Conservation (phyloP, 1,284 basidiomycete genomes). For the Ustilago shanxiensis region DNA sequence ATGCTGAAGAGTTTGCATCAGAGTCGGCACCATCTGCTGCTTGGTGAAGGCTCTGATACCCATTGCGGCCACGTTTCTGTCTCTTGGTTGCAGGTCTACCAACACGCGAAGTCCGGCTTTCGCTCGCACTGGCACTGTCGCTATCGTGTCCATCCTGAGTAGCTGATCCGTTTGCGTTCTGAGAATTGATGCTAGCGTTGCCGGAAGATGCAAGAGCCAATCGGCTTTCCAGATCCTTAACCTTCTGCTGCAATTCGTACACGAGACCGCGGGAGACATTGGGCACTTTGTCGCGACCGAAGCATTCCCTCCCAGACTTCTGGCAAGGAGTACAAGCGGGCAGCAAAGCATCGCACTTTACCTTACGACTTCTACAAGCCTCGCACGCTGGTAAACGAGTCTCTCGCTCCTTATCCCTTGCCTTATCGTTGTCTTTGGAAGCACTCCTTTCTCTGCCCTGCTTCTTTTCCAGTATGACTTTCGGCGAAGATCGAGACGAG, state of each 20-base stretch:
- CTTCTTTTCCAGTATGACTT: slow-evolving; percentile 16
- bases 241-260: slow-evolving; percentile 49
- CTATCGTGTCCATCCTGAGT: background rate
- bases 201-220: slow-evolving; percentile 32
- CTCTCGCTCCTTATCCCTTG: slow-evolving; percentile 33
- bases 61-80: slow-evolving; percentile 15
- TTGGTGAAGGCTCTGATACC: slow-evolving; percentile 11
- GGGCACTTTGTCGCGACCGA: slow-evolving; percentile 43
- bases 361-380: slow-evolving; percentile 40
- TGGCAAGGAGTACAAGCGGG: slow-evolving; percentile 50
- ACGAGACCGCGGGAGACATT: slow-evolving; percentile 47
- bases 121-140: slow-evolving; percentile 12
- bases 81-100: slow-evolving; percentile 13
- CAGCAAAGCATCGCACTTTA: slow-evolving; percentile 51
- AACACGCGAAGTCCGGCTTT: slow-evolving; percentile 1
- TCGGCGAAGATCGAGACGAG: slow-evolving; percentile 16
- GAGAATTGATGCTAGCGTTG: background rate
- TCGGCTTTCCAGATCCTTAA: slow-evolving; percentile 42
- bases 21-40: slow-evolving; percentile 12
- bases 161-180: background rate
- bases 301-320: slow-evolving; percentile 42
- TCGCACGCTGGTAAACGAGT: slow-evolving; percentile 47
- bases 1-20: slow-evolving; percentile 16
- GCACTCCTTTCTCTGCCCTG: slow-evolving; percentile 11
- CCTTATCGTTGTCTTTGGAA: slow-evolving; percentile 24